These are phyloP conservation scores for Monilinia aucupariae DNA, from an alignment of 2,329 filamentous ascomycete genomes.

Conservation along the genomic window DNA sequence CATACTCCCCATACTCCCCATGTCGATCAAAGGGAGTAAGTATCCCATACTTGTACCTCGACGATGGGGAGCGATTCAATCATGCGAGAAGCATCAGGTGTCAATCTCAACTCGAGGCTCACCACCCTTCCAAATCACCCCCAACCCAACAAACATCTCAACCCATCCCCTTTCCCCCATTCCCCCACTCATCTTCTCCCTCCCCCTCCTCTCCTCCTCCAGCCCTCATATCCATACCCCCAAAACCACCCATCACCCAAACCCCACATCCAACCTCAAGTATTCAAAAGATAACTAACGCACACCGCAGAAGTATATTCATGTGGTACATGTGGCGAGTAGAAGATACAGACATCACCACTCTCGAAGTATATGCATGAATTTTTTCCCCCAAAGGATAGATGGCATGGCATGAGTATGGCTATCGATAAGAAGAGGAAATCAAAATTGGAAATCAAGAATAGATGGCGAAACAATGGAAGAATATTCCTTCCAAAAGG, in stretches of 20 bases:
- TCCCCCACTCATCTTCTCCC: not conserved
- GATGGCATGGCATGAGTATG: not conserved
- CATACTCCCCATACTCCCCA: not conserved
- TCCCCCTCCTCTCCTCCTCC: not conserved
- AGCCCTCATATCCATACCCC: not conserved
- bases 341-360: conserved; percentile 69
- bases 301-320: conserved; percentile 64
- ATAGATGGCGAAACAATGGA: too few relatives aligned
- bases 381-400: too few relatives aligned
- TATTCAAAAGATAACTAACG: not conserved
- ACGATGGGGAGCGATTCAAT: not conserved
- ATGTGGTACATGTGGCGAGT: conserved; percentile 99
- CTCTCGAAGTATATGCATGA: conserved; percentile 40
- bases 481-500: too few relatives aligned
- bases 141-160: too few relatives aligned
- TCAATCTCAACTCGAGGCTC: not conserved
- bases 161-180: not conserved
- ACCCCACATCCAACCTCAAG: not conserved
- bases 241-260: too few relatives aligned
- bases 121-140: too few relatives aligned
- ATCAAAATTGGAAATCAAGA: not conserved
- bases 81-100: not conserved
- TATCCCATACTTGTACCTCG: not conserved
- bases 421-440: not conserved
- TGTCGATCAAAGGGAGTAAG: not conserved